phyloP scores from a whole-genome alignment of 192 early-diverging fungal genomes.

The Podila epicladia region DNA sequence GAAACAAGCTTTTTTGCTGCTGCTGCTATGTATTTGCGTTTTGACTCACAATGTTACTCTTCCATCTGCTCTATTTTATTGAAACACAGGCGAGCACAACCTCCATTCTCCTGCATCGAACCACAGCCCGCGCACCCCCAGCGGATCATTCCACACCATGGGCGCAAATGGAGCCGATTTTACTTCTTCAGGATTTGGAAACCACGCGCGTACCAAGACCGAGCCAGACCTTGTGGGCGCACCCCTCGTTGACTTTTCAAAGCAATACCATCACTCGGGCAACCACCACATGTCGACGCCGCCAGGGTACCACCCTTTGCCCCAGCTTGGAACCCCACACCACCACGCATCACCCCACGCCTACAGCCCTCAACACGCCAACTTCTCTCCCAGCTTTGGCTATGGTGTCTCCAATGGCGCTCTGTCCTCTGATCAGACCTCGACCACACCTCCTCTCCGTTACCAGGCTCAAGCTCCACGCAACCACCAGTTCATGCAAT shows the following conservation, averaged over 20 bases:
- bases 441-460: slow-evolving; percentile 44
- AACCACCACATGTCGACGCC: slow-evolving; percentile 36
- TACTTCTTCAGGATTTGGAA: slow-evolving; percentile 34
- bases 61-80: neutral
- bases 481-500: slow-evolving; percentile 28
- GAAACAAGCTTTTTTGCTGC: too few relatives aligned
- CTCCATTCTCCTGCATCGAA: slow-evolving; percentile 49
- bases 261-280: slow-evolving; percentile 23
- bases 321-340: slow-evolving; percentile 27
- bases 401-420: slow-evolving; percentile 38
- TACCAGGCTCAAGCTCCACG: slow-evolving; percentile 23
- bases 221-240: slow-evolving; percentile 40
- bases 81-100: slow-evolving; percentile 25
- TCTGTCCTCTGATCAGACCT: slow-evolving; percentile 19
- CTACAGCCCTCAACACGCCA: slow-evolving; percentile 35
- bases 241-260: slow-evolving; percentile 34
- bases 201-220: slow-evolving; percentile 39
- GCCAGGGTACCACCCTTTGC: slow-evolving; percentile 33
- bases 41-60: too few relatives aligned
- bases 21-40: too few relatives aligned
- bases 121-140: slow-evolving; percentile 50
- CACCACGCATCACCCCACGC: slow-evolving; percentile 23
- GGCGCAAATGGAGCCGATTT: slow-evolving; percentile 49
- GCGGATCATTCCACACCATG: slow-evolving; percentile 51
- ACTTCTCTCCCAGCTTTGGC: slow-evolving; percentile 29